A percentile compares a stretch with the other conserved stretches of the same genome.
phyloP scores from a whole-genome alignment of 306 rosid genomes.

The Pterocarpus macrocarpus region DNA sequence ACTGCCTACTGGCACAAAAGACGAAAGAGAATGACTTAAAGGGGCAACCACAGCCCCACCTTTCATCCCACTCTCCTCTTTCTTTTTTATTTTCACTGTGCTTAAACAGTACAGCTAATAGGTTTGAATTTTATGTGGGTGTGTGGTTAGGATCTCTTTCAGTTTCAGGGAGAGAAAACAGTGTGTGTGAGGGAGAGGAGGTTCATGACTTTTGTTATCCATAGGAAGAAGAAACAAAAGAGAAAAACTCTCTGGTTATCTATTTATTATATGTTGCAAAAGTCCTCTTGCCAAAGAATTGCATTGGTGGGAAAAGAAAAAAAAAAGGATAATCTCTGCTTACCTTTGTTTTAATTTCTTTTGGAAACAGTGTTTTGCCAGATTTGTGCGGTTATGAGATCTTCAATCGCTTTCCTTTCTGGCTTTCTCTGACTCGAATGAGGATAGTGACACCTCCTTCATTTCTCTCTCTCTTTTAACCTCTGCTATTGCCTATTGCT shows the following conservation, averaged over 20 bases:
- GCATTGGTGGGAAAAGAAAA: conserved; percentile 40
- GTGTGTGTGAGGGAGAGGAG: not conserved
- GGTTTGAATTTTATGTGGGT: conserved; percentile 48
- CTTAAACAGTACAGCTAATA: conserved; percentile 18
- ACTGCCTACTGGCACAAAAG: conserved; percentile 5
- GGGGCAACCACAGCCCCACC: conserved; percentile 54
- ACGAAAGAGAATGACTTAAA: conserved; percentile 42
- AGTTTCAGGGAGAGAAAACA: conserved; percentile 36
- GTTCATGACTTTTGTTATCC: conserved; percentile 35
- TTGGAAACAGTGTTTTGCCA: conserved; percentile 57
- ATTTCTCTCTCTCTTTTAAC: conserved; percentile 21
- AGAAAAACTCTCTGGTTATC: not conserved
- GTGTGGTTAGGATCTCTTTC: conserved; percentile 43
- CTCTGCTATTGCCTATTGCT: not conserved
- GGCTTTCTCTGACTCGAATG: conserved; percentile 60
- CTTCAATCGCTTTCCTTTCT: conserved; percentile 66
- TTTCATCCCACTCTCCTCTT: conserved; percentile 3
- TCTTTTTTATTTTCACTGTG: conserved; percentile 1
- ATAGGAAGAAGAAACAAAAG: conserved; percentile 38
- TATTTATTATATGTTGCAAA: conserved; percentile 3
- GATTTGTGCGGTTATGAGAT: conserved; percentile 68
- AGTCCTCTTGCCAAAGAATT: conserved; percentile 35
- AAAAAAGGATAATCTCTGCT: conserved; percentile 10
- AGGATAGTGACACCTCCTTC: conserved; percentile 71
- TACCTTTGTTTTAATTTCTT: conserved; percentile 45